Evolutionary conservation across 768 basidiomycete genomes (phyloP), one percentile per base, ranked within the genome.

Genomic region (Hysterangium stoloniferum): DNA sequence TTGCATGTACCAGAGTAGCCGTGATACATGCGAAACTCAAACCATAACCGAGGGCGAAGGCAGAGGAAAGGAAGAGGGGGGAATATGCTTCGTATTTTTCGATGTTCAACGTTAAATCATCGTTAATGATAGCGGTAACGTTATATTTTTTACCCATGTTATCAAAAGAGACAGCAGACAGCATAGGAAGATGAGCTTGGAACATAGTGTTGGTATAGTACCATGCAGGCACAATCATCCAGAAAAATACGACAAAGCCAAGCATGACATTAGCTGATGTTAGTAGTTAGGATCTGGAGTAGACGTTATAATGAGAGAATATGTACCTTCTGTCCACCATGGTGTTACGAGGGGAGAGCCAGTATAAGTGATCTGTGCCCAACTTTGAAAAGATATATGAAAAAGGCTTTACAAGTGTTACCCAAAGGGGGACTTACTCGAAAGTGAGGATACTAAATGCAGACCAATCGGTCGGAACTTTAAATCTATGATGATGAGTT

Each of bases 21-120:
- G 85, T 71, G 62, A 90, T 80, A 5, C 78, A 63, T 20, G 86
- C 90, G 53, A 93, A 91, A 17, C 80, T 72, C 22, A 85, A 66
- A 45, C 82, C 86, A 58, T 87, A 90, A 2, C 81, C 77, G 49
- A 92, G 58, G n/a, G 75, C 74, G 40, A 84, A 75, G 1, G 82
- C 80, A 13, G 79, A 65, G n/a, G 85, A 69, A 59, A 93, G 72
- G 70, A 82, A 84, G 48, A 87, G 70, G 0, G 91, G 90, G 15
- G 88, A 92, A 65, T 94, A 93, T 2, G 75, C 75, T 36, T 73
- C 64, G 67, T 91, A 94, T 59, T 80, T 79, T 40, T 65, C 74
- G 33, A 68, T 61, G 60, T 87, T 78, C 61, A 94, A 87, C 13
- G 59, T 64, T 7, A 61, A 54, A 9, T 82, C 79, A 46, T 83